phyloP scores from a whole-genome alignment of 768 basidiomycete species.

The Crassisporium funariophilum region DNA sequence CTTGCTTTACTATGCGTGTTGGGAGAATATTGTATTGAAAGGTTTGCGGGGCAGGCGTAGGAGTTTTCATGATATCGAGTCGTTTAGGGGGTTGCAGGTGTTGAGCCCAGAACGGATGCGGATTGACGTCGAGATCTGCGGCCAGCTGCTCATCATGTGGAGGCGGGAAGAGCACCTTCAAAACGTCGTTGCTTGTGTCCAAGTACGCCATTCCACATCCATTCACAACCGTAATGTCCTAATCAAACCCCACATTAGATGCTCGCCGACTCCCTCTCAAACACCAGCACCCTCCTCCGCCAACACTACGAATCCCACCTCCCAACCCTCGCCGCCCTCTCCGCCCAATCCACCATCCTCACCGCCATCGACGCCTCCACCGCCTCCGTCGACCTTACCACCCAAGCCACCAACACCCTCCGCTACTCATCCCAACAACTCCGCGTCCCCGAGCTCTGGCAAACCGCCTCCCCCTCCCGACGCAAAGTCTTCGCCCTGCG shows the following conservation, averaged over 20 bases:
- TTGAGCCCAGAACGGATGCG: conserved; percentile 67
- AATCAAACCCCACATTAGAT: conserved; percentile 31
- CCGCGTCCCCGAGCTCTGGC: conserved; percentile 66
- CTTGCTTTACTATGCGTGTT: conserved; percentile 4
- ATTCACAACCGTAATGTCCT: conserved; percentile 8
- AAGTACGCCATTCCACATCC: conserved; percentile 37
- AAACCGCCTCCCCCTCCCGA: conserved; percentile 59
- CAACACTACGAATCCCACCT: conserved; percentile 59
- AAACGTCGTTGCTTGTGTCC: conserved; percentile 62
- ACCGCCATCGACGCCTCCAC: conserved; percentile 53
- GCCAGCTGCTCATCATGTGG: conserved; percentile 69
- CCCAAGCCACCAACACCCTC: conserved; percentile 66
- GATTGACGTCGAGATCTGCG: conserved; percentile 78
- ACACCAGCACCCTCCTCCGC: conserved; percentile 58
- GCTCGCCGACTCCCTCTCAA: conserved; percentile 53
- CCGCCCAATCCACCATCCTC: conserved; percentile 47
- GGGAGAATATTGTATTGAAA: neutral
- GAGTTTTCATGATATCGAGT: conserved; percentile 64
- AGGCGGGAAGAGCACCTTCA: conserved; percentile 68
- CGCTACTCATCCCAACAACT: conserved; percentile 76
- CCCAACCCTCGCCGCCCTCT: conserved; percentile 48
- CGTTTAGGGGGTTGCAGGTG: conserved; percentile 48
- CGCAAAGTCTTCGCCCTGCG: conserved; percentile 66
- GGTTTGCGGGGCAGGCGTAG: conserved; percentile 43
- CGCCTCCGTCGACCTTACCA: conserved; percentile 51